These are phyloP conservation scores for Tetrapyrgos nigripes DNA, from an alignment of 1,284 basidiomycete species.

Conservation along the genomic window DNA sequence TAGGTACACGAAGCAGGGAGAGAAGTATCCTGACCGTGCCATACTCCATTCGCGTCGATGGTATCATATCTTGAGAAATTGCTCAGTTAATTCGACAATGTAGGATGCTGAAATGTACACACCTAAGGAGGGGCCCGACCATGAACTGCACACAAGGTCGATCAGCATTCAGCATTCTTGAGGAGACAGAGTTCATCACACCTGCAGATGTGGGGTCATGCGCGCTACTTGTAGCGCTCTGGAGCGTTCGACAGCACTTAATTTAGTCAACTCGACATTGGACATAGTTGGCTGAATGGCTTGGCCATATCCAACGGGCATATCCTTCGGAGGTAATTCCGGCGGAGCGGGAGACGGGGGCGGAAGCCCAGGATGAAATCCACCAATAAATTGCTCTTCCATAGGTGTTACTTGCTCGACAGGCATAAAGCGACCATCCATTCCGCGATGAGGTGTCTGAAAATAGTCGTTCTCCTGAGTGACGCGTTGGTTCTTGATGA, in stretches of 20 bases:
- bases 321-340: conserved; percentile 39
- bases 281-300: conserved; percentile 38
- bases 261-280: conserved; percentile 48
- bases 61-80: conserved; percentile 76
- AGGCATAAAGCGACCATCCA: conserved; percentile 58
- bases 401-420: conserved; percentile 65
- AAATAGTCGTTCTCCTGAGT: conserved; percentile 54
- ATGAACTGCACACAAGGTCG: conserved; percentile 57
- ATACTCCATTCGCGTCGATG: conserved; percentile 75
- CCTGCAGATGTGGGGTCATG: conserved; percentile 74
- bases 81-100: conserved; percentile 10
- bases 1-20: too few relatives aligned
- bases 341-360: conserved; percentile 26
- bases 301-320: conserved; percentile 19
- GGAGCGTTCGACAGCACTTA: conserved; percentile 72
- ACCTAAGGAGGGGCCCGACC: conserved; percentile 87
- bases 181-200: conserved; percentile 24
- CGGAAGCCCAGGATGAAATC: conserved; percentile 42
- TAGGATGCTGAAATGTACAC: too few relatives aligned
- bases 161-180: background rate
- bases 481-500: background rate
- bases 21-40: too few relatives aligned
- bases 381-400: conserved; percentile 62
- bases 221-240: conserved; percentile 57
- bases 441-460: conserved; percentile 47